A percentile compares a stretch with the other conserved stretches of the same genome.
These are phyloP conservation scores for Plantago ovata DNA, from an alignment of 257 asterid genomes.

Conservation along the genomic window DNA sequence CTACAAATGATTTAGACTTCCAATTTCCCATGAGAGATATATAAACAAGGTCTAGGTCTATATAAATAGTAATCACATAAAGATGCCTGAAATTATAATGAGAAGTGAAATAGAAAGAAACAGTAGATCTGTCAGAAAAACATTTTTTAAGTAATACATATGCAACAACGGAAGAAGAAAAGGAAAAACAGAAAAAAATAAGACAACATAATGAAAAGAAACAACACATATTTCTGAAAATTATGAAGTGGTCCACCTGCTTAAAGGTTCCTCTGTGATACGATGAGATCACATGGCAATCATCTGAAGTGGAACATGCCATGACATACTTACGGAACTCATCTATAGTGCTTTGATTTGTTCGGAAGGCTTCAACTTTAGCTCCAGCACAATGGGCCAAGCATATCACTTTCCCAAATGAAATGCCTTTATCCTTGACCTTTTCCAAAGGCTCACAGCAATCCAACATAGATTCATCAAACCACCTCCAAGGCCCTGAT, in stretches of 20 bases:
- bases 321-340: constrained; percentile 82
- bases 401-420: constrained; percentile 93
- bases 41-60: no score
- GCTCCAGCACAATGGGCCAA: constrained; percentile 99
- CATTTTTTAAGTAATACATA: no score
- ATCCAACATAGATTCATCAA: constrained; percentile 97
- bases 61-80: no score
- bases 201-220: not conserved
- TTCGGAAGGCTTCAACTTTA: constrained; percentile 80
- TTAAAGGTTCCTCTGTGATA: constrained; percentile 75
- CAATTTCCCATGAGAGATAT: no score
- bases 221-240: constrained; percentile 7
- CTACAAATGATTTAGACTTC: no score
- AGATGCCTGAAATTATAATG: no score
- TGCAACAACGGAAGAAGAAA: no score
- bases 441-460: constrained; percentile 97
- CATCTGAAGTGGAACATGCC: constrained; percentile 76
- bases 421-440: constrained; percentile 82
- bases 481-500: constrained; percentile 99
- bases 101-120: no score
- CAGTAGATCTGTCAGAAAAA: no score
- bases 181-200: no score
- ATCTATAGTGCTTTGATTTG: constrained; percentile 75
- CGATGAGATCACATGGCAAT: constrained; percentile 84
- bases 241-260: constrained; percentile 46